Conservation (phyloP, 2,329 filamentous ascomycete species). For the Phialophora macrospora region DNA sequence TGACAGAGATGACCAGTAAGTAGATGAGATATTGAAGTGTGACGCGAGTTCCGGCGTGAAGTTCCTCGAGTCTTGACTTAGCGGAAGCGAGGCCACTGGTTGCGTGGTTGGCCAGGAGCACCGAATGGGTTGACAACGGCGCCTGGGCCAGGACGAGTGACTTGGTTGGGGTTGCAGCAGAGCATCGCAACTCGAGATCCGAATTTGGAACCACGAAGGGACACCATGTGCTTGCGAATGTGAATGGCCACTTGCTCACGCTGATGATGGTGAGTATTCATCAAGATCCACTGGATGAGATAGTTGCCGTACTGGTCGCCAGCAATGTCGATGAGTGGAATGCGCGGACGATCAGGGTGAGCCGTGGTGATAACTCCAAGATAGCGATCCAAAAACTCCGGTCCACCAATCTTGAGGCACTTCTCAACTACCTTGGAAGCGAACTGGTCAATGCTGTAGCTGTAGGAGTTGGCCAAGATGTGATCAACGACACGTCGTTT, state of each 20-base stretch:
- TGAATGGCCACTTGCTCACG: constrained; percentile 91
- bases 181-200: constrained; percentile 98
- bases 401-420: constrained; percentile 92
- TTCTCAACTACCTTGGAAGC: constrained; percentile 99
- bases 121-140: constrained; percentile 65
- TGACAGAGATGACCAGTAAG: constrained; percentile 37
- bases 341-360: constrained; percentile 85
- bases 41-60: constrained; percentile 8
- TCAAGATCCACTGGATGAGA: constrained; percentile 94
- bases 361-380: constrained; percentile 93
- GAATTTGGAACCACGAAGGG: constrained; percentile 95
- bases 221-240: constrained; percentile 99
- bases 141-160: constrained; percentile 85
- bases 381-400: constrained; percentile 89
- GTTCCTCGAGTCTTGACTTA: constrained; percentile 42
- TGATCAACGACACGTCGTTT: constrained; percentile 93
- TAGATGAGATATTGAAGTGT: constrained; percentile 35
- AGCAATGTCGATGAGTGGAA: constrained; percentile 94
- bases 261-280: constrained; percentile 83
- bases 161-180: constrained; percentile 90
- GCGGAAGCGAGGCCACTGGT: constrained; percentile 61
- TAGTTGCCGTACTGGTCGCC: constrained; percentile 99
- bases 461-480: constrained; percentile 87
- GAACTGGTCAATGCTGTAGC: constrained; percentile 99
- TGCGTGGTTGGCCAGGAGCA: constrained; percentile 59